A percentile compares a stretch with the other conserved stretches of the same genome.
phyloP scores from a whole-genome alignment of 1,139 yeast species.

The Geotrichum reessii region DNA sequence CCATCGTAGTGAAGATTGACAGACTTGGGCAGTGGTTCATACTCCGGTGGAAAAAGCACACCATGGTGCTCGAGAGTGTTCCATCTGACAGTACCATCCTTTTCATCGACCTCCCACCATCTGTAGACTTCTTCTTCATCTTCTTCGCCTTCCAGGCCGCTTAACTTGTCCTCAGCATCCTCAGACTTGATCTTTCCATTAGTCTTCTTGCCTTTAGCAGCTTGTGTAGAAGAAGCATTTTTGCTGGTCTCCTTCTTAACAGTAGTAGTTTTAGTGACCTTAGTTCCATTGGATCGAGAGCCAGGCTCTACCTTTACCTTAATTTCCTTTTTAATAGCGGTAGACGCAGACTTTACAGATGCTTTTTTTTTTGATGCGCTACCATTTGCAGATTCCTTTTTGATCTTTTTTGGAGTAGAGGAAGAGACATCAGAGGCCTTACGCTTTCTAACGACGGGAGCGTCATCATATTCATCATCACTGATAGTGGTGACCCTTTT shows the following conservation, averaged over 20 bases:
- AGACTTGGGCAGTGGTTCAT: slow-evolving; percentile 77
- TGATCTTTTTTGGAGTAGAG: slow-evolving; percentile 5
- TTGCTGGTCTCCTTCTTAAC: slow-evolving; percentile 12
- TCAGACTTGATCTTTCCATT: slow-evolving; percentile 17
- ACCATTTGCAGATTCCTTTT: slow-evolving; percentile 11
- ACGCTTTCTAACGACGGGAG: slow-evolving; percentile 16
- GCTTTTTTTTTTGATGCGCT: slow-evolving; percentile 8
- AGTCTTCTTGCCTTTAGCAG: slow-evolving; percentile 7
- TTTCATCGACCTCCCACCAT: slow-evolving; percentile 68
- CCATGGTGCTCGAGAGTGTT: slow-evolving; percentile 80
- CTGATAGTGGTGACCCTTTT: slow-evolving; percentile 44
- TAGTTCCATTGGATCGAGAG: slow-evolving; percentile 13
- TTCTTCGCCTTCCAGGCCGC: slow-evolving; percentile 42
- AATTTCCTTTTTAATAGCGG: slow-evolving; percentile 13
- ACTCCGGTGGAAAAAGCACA: slow-evolving; percentile 87
- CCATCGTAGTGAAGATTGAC: slow-evolving; percentile 75
- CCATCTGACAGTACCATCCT: slow-evolving; percentile 82
- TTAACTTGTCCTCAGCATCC: slow-evolving; percentile 19
- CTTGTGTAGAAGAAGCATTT: slow-evolving; percentile 5
- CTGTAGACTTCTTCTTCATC: slow-evolving; percentile 62
- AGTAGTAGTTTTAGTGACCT: background rate
- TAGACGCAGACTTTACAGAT: slow-evolving; percentile 9
- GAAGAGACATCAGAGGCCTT: slow-evolving; percentile 3
- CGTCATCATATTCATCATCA: slow-evolving; percentile 39
- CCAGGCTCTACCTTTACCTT: slow-evolving; percentile 8